Evolutionary conservation across 257 asterid genomes (phyloP).

Genomic region (Rehmannia glutinosa): DNA sequence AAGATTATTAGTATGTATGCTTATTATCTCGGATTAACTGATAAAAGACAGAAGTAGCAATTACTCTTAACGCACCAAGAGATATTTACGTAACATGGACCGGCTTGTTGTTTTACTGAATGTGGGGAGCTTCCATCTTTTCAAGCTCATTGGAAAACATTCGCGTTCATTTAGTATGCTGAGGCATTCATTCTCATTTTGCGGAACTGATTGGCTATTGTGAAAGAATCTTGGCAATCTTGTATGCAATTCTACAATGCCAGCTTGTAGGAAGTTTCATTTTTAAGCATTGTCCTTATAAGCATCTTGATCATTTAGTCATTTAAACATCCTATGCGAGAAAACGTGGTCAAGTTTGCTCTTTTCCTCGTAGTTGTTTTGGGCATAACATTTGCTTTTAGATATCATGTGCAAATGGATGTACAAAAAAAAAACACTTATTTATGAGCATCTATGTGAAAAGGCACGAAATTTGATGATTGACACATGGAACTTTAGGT

Average conservation of each 20-base stretch:
- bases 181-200: neutral
- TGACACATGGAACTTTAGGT: neutral
- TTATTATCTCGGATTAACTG: neutral
- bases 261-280: neutral
- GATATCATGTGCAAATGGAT: neutral
- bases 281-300: neutral
- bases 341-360: no score
- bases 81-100: neutral
- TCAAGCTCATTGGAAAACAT: constrained; percentile 4
- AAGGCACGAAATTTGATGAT: neutral
- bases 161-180: neutral
- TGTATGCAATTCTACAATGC: neutral
- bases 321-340: neutral
- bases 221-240: constrained; percentile 7
- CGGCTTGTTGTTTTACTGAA: neutral
- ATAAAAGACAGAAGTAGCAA: neutral
- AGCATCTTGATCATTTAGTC: neutral
- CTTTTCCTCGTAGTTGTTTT: neutral
- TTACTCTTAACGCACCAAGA: neutral
- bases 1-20: neutral
- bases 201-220: neutral
- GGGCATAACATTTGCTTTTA: no score
- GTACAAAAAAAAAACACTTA: no score
- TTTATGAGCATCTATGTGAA: no score
- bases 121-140: neutral